Conservation (phyloP, 75 land plant genomes). For the Picea sitchensis region DNA sequence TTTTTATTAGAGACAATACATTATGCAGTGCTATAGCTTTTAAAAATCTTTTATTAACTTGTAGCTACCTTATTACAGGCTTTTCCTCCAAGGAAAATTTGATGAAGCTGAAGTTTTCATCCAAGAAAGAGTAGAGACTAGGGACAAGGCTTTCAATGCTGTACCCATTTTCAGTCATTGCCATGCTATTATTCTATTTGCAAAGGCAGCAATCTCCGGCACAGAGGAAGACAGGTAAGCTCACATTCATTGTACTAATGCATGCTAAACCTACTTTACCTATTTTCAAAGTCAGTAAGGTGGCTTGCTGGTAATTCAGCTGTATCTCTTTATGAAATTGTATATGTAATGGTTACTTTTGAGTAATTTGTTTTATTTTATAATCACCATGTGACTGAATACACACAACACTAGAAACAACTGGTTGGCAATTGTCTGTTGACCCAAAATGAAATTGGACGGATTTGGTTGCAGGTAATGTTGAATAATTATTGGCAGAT, state of each 20-base stretch:
- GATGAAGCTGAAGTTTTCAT: constrained; percentile 42
- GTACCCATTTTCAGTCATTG: constrained; percentile 42
- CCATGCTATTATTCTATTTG: constrained; percentile 46
- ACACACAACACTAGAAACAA: background rate
- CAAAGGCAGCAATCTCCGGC: constrained; percentile 41
- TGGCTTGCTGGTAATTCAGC: background rate
- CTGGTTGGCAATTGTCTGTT: background rate
- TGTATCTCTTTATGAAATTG: background rate
- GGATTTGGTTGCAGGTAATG: background rate
- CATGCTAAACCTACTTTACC: background rate
- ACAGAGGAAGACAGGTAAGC: constrained; percentile 40
- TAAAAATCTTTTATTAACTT: background rate
- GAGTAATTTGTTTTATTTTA: background rate
- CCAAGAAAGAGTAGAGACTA: constrained; percentile 22
- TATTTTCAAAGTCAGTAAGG: background rate
- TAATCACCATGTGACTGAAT: background rate
- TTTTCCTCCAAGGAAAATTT: constrained; percentile 41
- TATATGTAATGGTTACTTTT: background rate
- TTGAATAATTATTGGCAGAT: background rate
- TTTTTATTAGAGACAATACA: background rate
- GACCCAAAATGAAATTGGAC: background rate
- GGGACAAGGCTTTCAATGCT: constrained; percentile 15
- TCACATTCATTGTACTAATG: background rate
- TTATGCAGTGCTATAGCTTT: background rate
- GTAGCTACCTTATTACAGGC: constrained; percentile 6